A percentile compares a stretch with the other conserved stretches of the same genome.
These are phyloP conservation scores for Ulmus americana DNA, from an alignment of 331 rosid species.

Conservation along the genomic window DNA sequence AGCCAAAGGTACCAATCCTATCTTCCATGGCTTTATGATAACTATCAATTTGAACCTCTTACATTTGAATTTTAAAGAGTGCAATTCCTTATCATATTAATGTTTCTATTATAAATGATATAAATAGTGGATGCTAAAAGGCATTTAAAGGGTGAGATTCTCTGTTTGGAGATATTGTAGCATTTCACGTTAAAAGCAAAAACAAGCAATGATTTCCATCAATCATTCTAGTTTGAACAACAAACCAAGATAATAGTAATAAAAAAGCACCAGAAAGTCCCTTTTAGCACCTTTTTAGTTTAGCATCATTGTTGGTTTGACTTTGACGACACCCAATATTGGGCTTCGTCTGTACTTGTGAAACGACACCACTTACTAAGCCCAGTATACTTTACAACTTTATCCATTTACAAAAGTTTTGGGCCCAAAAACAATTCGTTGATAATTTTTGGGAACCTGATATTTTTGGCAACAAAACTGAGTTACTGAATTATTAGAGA, in stretches of 20 bases:
- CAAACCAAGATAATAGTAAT: neutral
- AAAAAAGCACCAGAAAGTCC: conserved; percentile 17
- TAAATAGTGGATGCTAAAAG: neutral
- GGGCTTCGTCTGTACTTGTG: too few relatives aligned
- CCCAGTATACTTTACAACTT: too few relatives aligned
- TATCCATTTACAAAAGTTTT: neutral
- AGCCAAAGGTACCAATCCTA: neutral
- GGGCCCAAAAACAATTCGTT: neutral
- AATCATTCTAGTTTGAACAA: conserved; percentile 15
- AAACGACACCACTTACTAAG: too few relatives aligned
- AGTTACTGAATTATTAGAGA: too few relatives aligned
- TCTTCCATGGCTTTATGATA: neutral
- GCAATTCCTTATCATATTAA: neutral
- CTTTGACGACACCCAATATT: too few relatives aligned
- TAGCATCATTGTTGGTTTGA: too few relatives aligned
- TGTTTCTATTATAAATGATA: neutral
- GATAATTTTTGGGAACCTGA: too few relatives aligned
- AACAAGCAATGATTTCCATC: conserved; percentile 10
- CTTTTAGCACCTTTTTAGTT: neutral
- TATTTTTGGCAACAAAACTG: too few relatives aligned
- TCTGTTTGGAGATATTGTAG: neutral
- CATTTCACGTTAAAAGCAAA: neutral
- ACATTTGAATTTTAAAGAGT: neutral
- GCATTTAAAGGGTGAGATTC: neutral
- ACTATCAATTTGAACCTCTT: neutral